Percentiles rank a stretch among this genome's conserved stretches.
These are phyloP conservation scores for Rubia tinctorum DNA, from an alignment of 305 asterid species.

Conservation along the genomic window DNA sequence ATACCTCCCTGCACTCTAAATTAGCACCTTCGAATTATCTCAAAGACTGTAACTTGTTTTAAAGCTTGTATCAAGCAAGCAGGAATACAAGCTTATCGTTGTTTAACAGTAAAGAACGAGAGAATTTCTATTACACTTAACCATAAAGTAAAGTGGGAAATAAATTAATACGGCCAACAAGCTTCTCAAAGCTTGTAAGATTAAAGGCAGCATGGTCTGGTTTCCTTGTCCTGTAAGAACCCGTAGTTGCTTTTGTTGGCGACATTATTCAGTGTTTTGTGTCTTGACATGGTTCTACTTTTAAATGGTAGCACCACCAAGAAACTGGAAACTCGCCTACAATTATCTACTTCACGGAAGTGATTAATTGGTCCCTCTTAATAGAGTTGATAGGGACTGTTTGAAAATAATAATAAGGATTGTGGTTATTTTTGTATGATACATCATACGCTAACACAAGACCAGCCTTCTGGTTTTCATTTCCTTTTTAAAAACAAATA, in stretches of 20 bases:
- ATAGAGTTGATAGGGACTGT: neutral
- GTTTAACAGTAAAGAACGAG: neutral
- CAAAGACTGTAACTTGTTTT: neutral
- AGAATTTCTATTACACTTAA: neutral
- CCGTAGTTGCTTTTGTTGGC: neutral
- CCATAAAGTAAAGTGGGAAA: neutral
- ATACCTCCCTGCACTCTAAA: neutral
- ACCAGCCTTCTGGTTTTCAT: neutral
- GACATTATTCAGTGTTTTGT: neutral
- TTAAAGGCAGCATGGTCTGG: neutral
- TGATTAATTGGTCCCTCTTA: neutral
- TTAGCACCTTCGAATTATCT: neutral
- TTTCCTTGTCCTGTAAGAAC: neutral
- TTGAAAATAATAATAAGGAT: neutral
- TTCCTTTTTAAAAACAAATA: neutral
- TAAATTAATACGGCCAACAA: neutral
- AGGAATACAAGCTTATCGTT: neutral
- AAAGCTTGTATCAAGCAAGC: neutral
- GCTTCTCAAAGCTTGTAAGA: neutral
- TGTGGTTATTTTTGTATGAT: neutral
- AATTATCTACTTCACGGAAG: neutral
- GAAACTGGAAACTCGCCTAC: neutral
- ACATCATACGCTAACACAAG: neutral
- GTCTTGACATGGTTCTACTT: neutral
- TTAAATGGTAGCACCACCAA: neutral